These are phyloP conservation scores for Cordyceps javanica DNA, from an alignment of 2,329 filamentous ascomycete genomes.

Conservation along the genomic window DNA sequence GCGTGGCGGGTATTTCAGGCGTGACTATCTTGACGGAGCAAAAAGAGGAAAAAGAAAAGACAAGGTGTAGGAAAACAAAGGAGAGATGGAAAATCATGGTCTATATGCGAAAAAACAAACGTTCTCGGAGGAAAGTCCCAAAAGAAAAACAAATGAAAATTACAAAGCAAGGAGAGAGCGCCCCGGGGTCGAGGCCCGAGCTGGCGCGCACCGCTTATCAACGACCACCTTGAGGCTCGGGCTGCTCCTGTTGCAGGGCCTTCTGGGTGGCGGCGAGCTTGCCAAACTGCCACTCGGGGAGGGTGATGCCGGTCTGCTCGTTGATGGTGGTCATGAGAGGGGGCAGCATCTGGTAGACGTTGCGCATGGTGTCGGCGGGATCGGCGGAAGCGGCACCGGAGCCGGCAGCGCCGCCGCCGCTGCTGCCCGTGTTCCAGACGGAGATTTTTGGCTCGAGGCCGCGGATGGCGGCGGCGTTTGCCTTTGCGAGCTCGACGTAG, in stretches of 20 bases:
- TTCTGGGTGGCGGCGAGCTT: conserved; percentile 30
- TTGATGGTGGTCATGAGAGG: conserved; percentile 78
- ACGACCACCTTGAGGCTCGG: conserved; percentile 14
- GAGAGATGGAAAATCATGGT: not conserved
- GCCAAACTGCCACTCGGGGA: conserved; percentile 71
- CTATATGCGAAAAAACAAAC: not conserved
- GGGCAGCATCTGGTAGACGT: conserved; percentile 78
- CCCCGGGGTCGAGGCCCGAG: not conserved
- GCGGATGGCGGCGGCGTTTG: conserved; percentile 68
- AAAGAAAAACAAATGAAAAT: not conserved
- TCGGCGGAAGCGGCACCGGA: conserved; percentile 47
- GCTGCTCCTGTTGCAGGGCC: conserved; percentile 21
- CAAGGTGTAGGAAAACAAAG: too few species aligned
- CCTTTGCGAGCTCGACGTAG: conserved; percentile 69
- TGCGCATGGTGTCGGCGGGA: conserved; percentile 48
- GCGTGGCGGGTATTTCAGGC: not conserved
- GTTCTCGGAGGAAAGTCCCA: too few species aligned
- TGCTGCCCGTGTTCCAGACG: conserved; percentile 74
- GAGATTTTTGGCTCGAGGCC: conserved; percentile 85
- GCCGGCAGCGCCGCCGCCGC: conserved; percentile 33
- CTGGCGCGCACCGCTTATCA: not conserved
- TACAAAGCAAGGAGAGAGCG: not conserved
- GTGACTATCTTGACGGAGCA: not conserved
- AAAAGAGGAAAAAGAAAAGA: not conserved
- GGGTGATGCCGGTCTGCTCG: conserved; percentile 77